Percentiles rank a stretch among this genome's conserved stretches.
These are phyloP conservation scores for Amauroascus niger DNA, from an alignment of 2,329 filamentous ascomycete species.

Conservation along the genomic window DNA sequence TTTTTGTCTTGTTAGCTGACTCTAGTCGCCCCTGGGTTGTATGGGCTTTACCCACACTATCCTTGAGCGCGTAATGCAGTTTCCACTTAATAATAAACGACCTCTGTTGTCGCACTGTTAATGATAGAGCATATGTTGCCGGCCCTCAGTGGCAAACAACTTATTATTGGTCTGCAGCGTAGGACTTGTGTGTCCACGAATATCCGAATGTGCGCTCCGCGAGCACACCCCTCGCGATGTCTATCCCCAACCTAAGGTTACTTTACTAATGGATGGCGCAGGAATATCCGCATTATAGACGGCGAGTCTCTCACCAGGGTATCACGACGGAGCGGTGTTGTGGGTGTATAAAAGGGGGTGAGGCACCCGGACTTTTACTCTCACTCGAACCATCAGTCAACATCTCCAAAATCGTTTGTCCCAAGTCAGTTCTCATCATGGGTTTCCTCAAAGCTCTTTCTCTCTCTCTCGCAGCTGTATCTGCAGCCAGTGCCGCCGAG, in stretches of 20 bases:
- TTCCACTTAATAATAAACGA: neutral
- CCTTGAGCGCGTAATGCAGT: neutral
- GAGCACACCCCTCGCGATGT: neutral
- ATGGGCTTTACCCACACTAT: neutral
- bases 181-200: neutral
- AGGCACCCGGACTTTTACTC: neutral
- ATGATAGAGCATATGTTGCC: neutral
- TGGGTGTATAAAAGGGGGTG: neutral
- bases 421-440: neutral
- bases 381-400: neutral
- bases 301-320: neutral
- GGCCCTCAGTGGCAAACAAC: neutral
- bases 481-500: slow-evolving; percentile 4
- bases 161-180: neutral
- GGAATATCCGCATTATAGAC: neutral
- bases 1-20: too few relatives aligned
- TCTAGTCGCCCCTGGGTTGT: neutral
- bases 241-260: neutral
- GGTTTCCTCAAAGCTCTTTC: slow-evolving; percentile 6
- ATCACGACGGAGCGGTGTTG: neutral
- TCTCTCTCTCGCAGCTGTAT: slow-evolving; percentile 1
- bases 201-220: neutral
- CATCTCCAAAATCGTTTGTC: neutral
- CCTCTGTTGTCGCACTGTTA: neutral
- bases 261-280: neutral